Percentiles rank a stretch among this genome's conserved stretches.
Evolutionary conservation across 2,329 filamentous ascomycete genomes (phyloP).

Genomic region (Aspergillus tanneri): DNA sequence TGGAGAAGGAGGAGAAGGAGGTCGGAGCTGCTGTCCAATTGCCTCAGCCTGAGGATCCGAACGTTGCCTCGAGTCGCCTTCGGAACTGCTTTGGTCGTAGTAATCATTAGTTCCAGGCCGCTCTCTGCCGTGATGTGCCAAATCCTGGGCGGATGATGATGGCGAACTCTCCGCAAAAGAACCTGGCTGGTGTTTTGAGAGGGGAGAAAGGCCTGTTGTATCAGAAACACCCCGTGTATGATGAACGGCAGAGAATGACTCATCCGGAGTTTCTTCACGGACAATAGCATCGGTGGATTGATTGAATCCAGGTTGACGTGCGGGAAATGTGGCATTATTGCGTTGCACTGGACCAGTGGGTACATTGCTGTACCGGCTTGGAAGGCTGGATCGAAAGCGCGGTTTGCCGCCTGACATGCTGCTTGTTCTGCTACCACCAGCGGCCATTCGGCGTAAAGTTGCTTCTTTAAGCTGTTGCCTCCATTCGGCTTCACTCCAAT

Average conservation of each 20-base stretch:
- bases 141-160: slow-evolving; percentile 39
- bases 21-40: slow-evolving; percentile 36
- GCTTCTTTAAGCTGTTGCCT: slow-evolving; percentile 83
- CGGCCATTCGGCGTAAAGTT: slow-evolving; percentile 57
- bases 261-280: slow-evolving; percentile 26
- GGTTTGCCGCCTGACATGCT: slow-evolving; percentile 59
- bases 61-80: slow-evolving; percentile 35
- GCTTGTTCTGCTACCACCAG: slow-evolving; percentile 44
- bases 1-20: slow-evolving; percentile 67
- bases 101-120: slow-evolving; percentile 26
- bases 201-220: slow-evolving; percentile 24
- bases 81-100: slow-evolving; percentile 42
- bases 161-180: slow-evolving; percentile 33
- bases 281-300: slow-evolving; percentile 39
- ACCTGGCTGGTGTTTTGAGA: slow-evolving; percentile 14
- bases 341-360: slow-evolving; percentile 32
- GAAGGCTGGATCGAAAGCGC: slow-evolving; percentile 39
- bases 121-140: slow-evolving; percentile 25
- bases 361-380: slow-evolving; percentile 35
- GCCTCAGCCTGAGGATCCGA: slow-evolving; percentile 26
- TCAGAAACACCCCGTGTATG: slow-evolving; percentile 37
- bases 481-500: slow-evolving; percentile 88
- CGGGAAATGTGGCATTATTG: slow-evolving; percentile 20
- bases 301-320: slow-evolving; percentile 30
- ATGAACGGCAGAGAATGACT: slow-evolving; percentile 19